Percentiles rank a stretch among this genome's conserved stretches.
Evolutionary conservation across 2,329 filamentous ascomycete species (phyloP).

Genomic region (Talaromyces sp.): DNA sequence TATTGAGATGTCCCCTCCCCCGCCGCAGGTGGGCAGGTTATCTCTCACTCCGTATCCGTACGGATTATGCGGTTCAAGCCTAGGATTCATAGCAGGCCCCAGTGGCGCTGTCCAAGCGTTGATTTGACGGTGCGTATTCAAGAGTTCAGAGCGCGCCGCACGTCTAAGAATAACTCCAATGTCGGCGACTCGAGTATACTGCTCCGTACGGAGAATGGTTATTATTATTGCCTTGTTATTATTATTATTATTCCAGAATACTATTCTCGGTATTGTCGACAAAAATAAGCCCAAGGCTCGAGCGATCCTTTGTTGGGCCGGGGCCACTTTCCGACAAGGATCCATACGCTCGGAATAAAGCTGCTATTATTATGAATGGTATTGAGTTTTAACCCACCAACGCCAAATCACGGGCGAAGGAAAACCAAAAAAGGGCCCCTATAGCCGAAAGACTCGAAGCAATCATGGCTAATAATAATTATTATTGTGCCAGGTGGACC

Average conservation of each 20-base stretch:
- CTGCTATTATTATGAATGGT: no score
- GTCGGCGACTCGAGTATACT: neutral
- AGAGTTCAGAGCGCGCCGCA: neutral
- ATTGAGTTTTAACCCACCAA: neutral
- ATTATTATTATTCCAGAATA: neutral
- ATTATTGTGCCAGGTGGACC: neutral
- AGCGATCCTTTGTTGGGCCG: neutral
- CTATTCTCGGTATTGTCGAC: neutral
- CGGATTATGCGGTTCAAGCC: neutral
- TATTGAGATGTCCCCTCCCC: neutral
- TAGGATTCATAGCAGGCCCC: neutral
- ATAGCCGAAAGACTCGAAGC: neutral
- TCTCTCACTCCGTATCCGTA: neutral
- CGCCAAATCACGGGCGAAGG: neutral
- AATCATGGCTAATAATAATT: no score
- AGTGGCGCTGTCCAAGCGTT: neutral
- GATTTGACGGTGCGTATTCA: neutral
- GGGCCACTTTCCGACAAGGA: neutral
- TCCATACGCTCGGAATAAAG: neutral
- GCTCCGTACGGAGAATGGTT: neutral
- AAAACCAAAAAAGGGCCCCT: neutral
- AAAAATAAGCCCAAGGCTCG: neutral
- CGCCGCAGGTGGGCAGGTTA: neutral
- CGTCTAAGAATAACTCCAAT: neutral
- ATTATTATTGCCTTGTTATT: neutral